Conservation (phyloP, 1,284 basidiomycete genomes). For the Uromyces viciae-fabae region DNA sequence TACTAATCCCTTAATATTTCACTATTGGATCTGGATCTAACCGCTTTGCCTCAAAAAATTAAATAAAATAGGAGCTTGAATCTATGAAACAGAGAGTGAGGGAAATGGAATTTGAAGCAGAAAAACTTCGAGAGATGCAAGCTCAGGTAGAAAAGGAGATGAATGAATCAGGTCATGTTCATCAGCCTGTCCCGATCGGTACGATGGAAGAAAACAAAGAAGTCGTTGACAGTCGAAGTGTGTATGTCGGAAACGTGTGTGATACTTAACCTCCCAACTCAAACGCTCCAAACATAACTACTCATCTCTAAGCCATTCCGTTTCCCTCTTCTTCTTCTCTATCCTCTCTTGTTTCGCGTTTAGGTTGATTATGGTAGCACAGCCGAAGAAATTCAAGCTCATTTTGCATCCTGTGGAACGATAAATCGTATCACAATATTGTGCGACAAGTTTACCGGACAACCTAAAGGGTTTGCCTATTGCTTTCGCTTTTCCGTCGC, state of each 20-base stretch:
- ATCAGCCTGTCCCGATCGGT: slow-evolving; percentile 58
- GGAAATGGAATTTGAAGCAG: slow-evolving; percentile 74
- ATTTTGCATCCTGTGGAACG: slow-evolving; percentile 94
- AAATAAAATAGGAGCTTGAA: slow-evolving; percentile 56
- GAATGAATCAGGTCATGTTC: slow-evolving; percentile 46
- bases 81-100: slow-evolving; percentile 85
- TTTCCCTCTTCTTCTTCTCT: not conserved
- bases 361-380: slow-evolving; percentile 97
- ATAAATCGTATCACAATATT: slow-evolving; percentile 99
- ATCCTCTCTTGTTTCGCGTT: not conserved
- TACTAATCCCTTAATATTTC: not conserved
- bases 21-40: not conserved
- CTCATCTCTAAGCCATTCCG: not conserved
- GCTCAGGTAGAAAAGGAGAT: slow-evolving; percentile 68
- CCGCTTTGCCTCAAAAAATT: not conserved
- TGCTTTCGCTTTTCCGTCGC: too few species aligned
- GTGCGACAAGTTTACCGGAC: slow-evolving; percentile 99
- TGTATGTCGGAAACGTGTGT: slow-evolving; percentile 95
- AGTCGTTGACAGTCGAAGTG: slow-evolving; percentile 76
- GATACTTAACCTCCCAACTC: not conserved
- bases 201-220: slow-evolving; percentile 59
- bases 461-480: slow-evolving; percentile 92
- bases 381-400: slow-evolving; percentile 95
- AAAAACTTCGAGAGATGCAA: slow-evolving; percentile 84
- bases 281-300: not conserved